Base-by-base conservation (phyloP, 768 basidiomycete species). In the Leucogyrophana mollusca region DNA sequence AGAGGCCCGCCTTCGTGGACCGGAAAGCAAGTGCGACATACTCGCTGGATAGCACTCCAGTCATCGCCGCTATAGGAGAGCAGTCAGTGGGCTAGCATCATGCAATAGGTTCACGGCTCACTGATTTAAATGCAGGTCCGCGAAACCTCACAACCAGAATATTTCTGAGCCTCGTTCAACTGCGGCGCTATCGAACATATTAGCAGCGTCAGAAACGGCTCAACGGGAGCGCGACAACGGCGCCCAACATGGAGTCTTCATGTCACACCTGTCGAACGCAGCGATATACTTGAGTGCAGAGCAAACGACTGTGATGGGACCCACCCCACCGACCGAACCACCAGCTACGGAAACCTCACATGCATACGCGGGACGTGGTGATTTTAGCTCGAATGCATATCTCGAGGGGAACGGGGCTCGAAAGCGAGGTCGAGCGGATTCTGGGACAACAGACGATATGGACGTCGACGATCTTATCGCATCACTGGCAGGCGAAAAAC, bases 1-100 rank as follows among this genome's bases (percentile, higher is more conserved):
- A 30, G 13, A 30, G 27, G 27, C 27, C 27, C 7, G 6, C 43
- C 17, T 39, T 40, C 21, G 42, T 60, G 11, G 47, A 35, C 34
- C 49, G 36, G 24, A 60, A 60, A 17, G 58, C 55, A 14, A 43
- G 30, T 11, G 35, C 58, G 10, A 57, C 58, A 11, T 41, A 39
- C 22, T 60, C 50, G 32, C 21, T 52, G 42, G 48, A 52, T 34
- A 40, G 23, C 27, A 35, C 46, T 3, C 40, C 40, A 11, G 50
- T 43, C 13, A 47, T 34, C 1, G 58, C 52, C 14, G 17, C 42
- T 14, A 43, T 30, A 17, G 36, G 45, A 41, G 7, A 40, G 34
- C 21, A 37, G 46, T 32, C 16, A 50, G 6, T 18, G 53, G 32
- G 46, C 39, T 57, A 9, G 4, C 52, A n/a, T 48, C 46, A 1